A percentile compares a stretch with the other conserved stretches of the same genome.
phyloP scores from a whole-genome alignment of 2,329 filamentous ascomycete genomes.

The Cercospora sp. region DNA sequence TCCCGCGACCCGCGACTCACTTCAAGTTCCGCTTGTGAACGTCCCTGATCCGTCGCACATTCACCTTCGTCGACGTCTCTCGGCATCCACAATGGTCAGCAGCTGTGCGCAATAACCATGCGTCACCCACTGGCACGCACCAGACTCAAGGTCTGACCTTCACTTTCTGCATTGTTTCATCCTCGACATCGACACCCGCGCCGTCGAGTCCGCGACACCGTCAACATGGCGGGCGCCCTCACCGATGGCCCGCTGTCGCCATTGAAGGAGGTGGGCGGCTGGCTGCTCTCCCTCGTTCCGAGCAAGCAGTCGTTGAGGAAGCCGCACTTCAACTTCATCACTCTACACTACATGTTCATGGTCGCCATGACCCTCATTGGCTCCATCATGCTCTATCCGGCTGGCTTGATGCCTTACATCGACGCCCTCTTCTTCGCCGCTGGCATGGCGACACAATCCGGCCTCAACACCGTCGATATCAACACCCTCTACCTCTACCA shows the following conservation, averaged over 20 bases:
- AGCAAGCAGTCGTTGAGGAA: conserved; percentile 36
- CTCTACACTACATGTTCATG: conserved; percentile 80
- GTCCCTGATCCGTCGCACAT: neutral
- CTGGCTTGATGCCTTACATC: conserved; percentile 65
- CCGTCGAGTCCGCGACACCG: neutral
- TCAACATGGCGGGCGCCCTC: neutral
- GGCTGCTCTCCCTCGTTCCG: conserved; percentile 24
- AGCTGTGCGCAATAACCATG: conserved; percentile 3
- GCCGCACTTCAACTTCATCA: conserved; percentile 78
- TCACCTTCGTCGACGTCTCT: neutral
- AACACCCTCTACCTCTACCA: conserved; percentile 52
- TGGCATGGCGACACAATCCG: conserved; percentile 86
- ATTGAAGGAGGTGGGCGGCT: conserved; percentile 24
- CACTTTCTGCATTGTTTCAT: neutral
- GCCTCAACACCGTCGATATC: conserved; percentile 72
- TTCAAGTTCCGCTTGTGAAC: neutral
- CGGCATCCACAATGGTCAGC: conserved; percentile 1
- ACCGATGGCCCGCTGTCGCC: conserved; percentile 20
- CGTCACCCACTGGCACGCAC: neutral
- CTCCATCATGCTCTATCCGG: conserved; percentile 73
- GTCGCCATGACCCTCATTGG: conserved; percentile 69
- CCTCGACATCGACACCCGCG: neutral
- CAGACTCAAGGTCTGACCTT: conserved; percentile 7
- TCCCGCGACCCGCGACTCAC: neutral
- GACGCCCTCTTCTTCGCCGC: conserved; percentile 88